Evolutionary conservation across 495 filamentous ascomycete genomes (phyloP), one percentile per base, ranked within the genome.

Genomic region (Penicillium silybi): DNA sequence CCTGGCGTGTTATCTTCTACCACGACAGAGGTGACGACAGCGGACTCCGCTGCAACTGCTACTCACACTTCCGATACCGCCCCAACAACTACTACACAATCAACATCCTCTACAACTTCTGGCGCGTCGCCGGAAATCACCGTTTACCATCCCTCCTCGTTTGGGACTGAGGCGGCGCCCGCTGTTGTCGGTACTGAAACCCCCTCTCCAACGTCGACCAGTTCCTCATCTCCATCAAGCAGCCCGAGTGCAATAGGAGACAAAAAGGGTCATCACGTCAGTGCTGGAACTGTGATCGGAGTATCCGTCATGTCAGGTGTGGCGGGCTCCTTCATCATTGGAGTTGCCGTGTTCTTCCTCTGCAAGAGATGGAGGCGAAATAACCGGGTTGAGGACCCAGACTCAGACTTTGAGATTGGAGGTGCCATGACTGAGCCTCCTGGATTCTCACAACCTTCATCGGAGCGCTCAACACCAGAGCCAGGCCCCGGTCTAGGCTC

Each of bases 361-460:
- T 64, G 62, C 42, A 67, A 67, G 48, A 71, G 56, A 54, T 62
- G 63, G 44, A 61, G 60, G 20, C 62, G 62, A 27, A 59, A 44
- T 20, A 57, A 59, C 13, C 54, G 18, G 18, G n/a, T 57, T 22
- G 26, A 56, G 7, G 52, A 51, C 10, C 50, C 66, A 22, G 47
- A 64, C n/a, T 52, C 48, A 6, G 52, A 59, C 25, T 76, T 74
- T 42, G 74, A 77, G 44, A 74, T 73, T 53, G 74, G 72, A 19
- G 74, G 71, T 6, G 50, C 57, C 11, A 75, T 75, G 72, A 59
- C 67, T 45, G 69, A 74, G 48, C 74, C 72, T 37, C 62, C 65
- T 2, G 65, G 68, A 16, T 75, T 74, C 29, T 57, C 53, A 17
- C 51, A 53, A 8, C 49, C 58, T 22, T 63, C 64, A 19, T 59